These are phyloP conservation scores for Microcos paniculata DNA, from an alignment of 345 rosid genomes.

Conservation along the genomic window DNA sequence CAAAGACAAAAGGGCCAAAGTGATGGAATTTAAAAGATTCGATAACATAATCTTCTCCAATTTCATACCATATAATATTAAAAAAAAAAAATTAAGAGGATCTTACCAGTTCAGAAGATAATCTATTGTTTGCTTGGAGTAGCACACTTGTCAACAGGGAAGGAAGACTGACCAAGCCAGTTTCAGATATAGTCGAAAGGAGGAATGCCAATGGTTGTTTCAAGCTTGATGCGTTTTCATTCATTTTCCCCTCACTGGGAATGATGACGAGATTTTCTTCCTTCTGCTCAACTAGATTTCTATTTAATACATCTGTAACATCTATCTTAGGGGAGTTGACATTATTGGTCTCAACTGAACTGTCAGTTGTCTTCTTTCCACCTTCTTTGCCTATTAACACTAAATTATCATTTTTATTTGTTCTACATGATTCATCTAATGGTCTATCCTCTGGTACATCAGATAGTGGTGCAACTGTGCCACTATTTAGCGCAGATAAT, in stretches of 20 bases:
- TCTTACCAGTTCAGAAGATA: constrained; percentile 63
- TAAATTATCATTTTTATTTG: constrained; percentile 25
- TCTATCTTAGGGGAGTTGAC: constrained; percentile 14
- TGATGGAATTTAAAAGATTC: not conserved
- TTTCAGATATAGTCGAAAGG: constrained; percentile 69
- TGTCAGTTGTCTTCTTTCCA: constrained; percentile 27
- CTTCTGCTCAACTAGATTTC: constrained; percentile 32
- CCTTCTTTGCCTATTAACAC: constrained; percentile 18
- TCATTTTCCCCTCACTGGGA: constrained; percentile 26
- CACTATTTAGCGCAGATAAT: constrained; percentile 28
- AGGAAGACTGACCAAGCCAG: constrained; percentile 78
- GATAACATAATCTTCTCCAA: not conserved
- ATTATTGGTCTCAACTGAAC: constrained; percentile 26
- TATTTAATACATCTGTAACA: constrained; percentile 25
- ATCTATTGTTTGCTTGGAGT: constrained; percentile 67
- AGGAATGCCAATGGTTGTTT: constrained; percentile 50
- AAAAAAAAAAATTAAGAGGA: not conserved
- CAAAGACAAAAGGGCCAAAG: not conserved
- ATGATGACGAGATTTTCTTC: constrained; percentile 27
- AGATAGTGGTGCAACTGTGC: constrained; percentile 20
- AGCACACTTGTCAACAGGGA: constrained; percentile 72
- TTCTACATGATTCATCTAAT: constrained; percentile 27
- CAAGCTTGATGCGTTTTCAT: constrained; percentile 24
- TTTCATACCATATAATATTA: not conserved
- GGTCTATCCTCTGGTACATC: constrained; percentile 36